Conservation (phyloP, 768 basidiomycete genomes). For the Dioszegia crocea region DNA sequence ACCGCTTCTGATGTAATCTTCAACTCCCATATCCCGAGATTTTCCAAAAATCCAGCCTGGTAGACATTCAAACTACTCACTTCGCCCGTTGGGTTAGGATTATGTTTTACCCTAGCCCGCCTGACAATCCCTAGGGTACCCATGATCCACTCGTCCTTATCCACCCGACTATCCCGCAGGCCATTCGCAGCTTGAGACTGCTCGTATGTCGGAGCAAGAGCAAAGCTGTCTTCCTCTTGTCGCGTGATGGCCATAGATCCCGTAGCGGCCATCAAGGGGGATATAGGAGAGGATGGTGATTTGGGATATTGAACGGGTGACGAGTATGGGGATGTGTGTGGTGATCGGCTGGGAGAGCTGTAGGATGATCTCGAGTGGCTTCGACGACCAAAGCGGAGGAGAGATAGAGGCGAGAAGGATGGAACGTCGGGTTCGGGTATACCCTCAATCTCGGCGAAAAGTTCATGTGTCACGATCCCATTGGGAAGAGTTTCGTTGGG, state of each 20-base stretch:
- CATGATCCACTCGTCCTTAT: slow-evolving; percentile 20
- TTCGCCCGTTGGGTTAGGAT: slow-evolving; percentile 19
- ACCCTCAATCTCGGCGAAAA: slow-evolving; percentile 36
- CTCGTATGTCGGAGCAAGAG: slow-evolving; percentile 22
- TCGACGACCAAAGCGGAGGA: slow-evolving; percentile 3
- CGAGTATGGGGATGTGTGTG: slow-evolving; percentile 12
- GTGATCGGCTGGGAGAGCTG: not conserved
- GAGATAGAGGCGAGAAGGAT: not conserved
- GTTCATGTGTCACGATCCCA: slow-evolving; percentile 18
- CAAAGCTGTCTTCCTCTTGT: slow-evolving; percentile 10
- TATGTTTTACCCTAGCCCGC: slow-evolving; percentile 16
- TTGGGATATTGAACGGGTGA: not conserved
- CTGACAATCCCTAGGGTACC: slow-evolving; percentile 10
- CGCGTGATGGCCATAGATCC: slow-evolving; percentile 12
- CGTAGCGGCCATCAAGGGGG: slow-evolving; percentile 6
- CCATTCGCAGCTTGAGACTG: slow-evolving; percentile 3
- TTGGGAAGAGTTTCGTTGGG: slow-evolving; percentile 30
- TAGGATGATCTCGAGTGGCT: not conserved
- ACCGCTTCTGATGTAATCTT: slow-evolving; percentile 23
- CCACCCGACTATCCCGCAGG: not conserved
- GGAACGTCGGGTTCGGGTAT: slow-evolving; percentile 6
- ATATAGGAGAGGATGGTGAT: not conserved
- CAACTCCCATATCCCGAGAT: slow-evolving; percentile 17
- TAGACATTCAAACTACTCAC: slow-evolving; percentile 21
- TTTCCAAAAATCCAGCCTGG: slow-evolving; percentile 7